Percentiles rank a stretch among this genome's conserved stretches.
phyloP scores from a whole-genome alignment of 2,329 filamentous ascomycete genomes.

The Calonectria hawksworthii region DNA sequence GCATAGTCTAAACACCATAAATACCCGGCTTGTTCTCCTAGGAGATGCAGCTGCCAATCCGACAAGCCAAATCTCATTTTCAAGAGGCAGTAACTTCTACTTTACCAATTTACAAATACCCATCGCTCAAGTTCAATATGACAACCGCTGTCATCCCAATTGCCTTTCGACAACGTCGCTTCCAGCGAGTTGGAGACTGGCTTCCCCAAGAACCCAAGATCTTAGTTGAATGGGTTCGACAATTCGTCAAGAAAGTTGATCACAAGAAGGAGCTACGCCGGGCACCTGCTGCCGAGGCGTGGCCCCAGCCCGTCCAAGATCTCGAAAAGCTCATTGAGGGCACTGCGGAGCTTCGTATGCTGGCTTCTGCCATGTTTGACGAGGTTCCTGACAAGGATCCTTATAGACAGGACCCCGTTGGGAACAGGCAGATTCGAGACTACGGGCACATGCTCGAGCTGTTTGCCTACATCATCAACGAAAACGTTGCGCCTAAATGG shows the following conservation, averaged over 20 bases:
- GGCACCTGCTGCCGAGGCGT: background rate
- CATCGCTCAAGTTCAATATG: background rate
- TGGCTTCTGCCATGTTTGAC: constrained; percentile 31
- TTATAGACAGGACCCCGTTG: constrained; percentile 30
- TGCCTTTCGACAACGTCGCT: background rate
- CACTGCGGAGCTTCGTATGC: constrained; percentile 39
- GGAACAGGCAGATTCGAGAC: background rate
- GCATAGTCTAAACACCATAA: background rate
- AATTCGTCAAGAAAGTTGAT: background rate
- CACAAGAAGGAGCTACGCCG: background rate
- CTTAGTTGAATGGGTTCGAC: background rate
- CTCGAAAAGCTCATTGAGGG: background rate
- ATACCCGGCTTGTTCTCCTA: background rate
- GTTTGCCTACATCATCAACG: background rate
- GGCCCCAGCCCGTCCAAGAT: background rate
- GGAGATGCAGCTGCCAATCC: background rate
- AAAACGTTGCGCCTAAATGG: background rate
- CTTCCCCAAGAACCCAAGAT: background rate
- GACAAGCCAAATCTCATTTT: background rate
- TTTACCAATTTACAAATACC: background rate
- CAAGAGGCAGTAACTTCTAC: background rate
- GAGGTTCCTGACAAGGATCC: constrained; percentile 41
- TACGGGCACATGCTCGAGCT: background rate
- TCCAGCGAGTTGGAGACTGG: background rate
- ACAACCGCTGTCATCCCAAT: background rate